Evolutionary conservation across 225 moss, liverwort and hornwort species (phyloP), one percentile per base, ranked within the genome.

Genomic region (Pseudoscleropodium purum): DNA sequence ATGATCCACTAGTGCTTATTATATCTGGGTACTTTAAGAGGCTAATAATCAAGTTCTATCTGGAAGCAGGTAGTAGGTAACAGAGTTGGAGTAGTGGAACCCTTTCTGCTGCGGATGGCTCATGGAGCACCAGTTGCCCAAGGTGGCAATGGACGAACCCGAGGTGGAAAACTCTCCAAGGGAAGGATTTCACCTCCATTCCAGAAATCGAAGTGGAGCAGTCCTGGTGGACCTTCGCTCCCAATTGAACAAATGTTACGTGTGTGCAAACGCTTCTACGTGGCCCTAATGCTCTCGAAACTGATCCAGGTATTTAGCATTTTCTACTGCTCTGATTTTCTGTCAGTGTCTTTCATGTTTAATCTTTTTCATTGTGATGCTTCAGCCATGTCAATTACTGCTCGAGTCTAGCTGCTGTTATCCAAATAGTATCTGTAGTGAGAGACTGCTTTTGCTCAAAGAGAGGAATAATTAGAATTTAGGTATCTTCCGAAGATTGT

Each of bases 31-130:
- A 79, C 66, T 72, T 75, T 37, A 83, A 79, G 65, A 45, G 43
- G 49, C 36, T 79, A 54, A 47, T 84, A n/a, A 83, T 80, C 62
- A 75, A 85, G 24, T 41, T 82, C 60, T 73, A 84, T 57, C 85
- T 89, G 92, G 81, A 90, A 67, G 64, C 91, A 98, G 98, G 91
- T 96, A 75, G 98, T 99, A 59, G 98, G 96, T 67, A 96, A 94
- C 64, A 95, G 98, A 93, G 95, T 99, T 81, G 98, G 98, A 89
- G 96, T 99, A 47, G 72, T 93, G 82, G 98, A 99, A 80, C 96
- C 98, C 62, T 99, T 99, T 90, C 89, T 99, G 75, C 92, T 99
- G 94, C 96, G 98, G 54, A 99, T 99, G 98, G 97, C 97, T 85
- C 98, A 99, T 93, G 98, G 98, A 67, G 96, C 93, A 76, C 95